Evolutionary conservation across 1,284 basidiomycete species (phyloP).

Genomic region (Cutaneotrichosporon arboriforme): DNA sequence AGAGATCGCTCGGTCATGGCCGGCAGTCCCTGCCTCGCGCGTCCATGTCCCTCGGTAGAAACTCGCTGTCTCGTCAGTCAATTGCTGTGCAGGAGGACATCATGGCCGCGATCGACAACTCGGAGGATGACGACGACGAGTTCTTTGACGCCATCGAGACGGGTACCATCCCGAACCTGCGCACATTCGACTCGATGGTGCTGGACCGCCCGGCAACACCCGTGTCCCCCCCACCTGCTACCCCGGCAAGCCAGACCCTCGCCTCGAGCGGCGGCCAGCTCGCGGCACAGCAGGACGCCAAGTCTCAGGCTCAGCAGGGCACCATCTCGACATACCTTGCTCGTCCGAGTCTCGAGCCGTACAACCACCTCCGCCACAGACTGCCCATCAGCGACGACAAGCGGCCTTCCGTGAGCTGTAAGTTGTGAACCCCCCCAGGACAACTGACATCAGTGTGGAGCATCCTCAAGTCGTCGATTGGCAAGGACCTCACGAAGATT

Average conservation of each 20-base stretch:
- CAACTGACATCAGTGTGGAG: constrained; percentile 61
- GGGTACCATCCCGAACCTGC: constrained; percentile 63
- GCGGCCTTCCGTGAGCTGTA: constrained; percentile 72
- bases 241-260: no score
- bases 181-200: constrained; percentile 60
- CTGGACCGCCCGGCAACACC: constrained; percentile 20
- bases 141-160: constrained; percentile 96
- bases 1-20: background rate
- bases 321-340: constrained; percentile 45
- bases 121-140: constrained; percentile 81
- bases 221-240: background rate
- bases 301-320: background rate
- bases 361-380: constrained; percentile 60
- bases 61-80: constrained; percentile 16
- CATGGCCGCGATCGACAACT: constrained; percentile 40
- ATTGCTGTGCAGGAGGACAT: constrained; percentile 37
- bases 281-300: background rate
- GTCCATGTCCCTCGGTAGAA: background rate
- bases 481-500: constrained; percentile 95
- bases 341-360: constrained; percentile 61
- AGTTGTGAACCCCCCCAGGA: constrained; percentile 19
- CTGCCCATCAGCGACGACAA: constrained; percentile 72
- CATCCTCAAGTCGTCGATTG: constrained; percentile 91
- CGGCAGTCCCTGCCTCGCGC: constrained; percentile 1
- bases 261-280: no score